Conservation (phyloP, 768 basidiomycete species). For the Agaricus bisporus region DNA sequence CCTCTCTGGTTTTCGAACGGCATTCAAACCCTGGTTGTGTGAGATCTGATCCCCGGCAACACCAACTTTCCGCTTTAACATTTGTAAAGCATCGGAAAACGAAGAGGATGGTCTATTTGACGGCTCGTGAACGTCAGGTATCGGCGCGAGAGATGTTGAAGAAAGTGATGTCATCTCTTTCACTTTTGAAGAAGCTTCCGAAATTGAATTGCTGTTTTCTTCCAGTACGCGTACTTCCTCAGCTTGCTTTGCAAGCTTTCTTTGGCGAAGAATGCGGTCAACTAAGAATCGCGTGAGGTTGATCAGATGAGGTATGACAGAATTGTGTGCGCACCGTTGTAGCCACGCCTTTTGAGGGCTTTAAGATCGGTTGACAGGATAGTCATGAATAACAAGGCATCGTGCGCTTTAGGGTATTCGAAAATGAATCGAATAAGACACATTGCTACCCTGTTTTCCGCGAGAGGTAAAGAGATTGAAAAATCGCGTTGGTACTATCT, state of each 20-base stretch:
- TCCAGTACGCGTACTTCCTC: conserved; percentile 4
- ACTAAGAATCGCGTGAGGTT: conserved; percentile 41
- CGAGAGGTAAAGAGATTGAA: not conserved
- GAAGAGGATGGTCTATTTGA: conserved; percentile 6
- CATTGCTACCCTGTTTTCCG: conserved; percentile 61
- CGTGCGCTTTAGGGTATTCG: conserved; percentile 73
- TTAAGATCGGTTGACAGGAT: conserved; percentile 88
- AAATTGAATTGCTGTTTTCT: conserved; percentile 1
- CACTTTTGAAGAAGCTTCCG: not conserved
- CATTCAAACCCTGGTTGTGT: not conserved
- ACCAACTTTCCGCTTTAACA: conserved; percentile 23
- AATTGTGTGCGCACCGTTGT: conserved; percentile 58
- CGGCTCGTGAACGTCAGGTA: not conserved
- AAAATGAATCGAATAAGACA: conserved; percentile 79
- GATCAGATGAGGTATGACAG: not conserved
- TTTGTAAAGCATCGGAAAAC: conserved; percentile 20
- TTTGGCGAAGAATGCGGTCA: conserved; percentile 84
- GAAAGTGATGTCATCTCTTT: not conserved
- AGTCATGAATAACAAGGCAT: conserved; percentile 87
- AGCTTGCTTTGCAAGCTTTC: conserved; percentile 38
- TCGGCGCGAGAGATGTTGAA: not conserved
- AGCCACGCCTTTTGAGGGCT: conserved; percentile 76
- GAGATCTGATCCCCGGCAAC: conserved; percentile 9
- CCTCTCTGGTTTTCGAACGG: not conserved
- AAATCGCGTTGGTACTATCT: not conserved